phyloP scores from a whole-genome alignment of 257 asterid species.

The Przewalskia tangutica region DNA sequence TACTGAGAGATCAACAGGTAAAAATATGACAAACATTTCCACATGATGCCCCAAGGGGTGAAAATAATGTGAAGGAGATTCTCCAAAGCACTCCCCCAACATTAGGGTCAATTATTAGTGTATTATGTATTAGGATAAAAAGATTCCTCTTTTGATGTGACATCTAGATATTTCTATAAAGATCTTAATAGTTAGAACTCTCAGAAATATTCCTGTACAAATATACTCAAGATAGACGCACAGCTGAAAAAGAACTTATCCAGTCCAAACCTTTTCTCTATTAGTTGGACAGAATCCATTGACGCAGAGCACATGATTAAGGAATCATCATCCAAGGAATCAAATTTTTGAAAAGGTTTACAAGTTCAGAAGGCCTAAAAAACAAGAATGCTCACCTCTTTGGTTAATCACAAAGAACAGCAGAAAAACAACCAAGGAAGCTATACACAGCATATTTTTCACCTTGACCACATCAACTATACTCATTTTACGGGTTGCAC shows the following conservation, averaged over 20 bases:
- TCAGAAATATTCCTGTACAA: slow-evolving; percentile 19
- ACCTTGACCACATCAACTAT: background rate
- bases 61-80: slow-evolving; percentile 32
- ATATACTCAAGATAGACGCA: slow-evolving; percentile 11
- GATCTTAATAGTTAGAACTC: slow-evolving; percentile 10
- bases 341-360: background rate
- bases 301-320: background rate
- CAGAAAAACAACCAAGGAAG: background rate
- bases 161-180: slow-evolving; percentile 36
- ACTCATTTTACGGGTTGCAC: background rate
- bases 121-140: slow-evolving; percentile 20
- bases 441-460: background rate
- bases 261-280: background rate
- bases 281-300: background rate
- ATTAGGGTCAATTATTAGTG: slow-evolving; percentile 47
- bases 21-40: background rate
- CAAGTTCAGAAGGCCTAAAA: background rate
- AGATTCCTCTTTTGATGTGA: slow-evolving; percentile 55
- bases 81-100: slow-evolving; percentile 40
- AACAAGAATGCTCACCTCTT: background rate
- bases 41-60: background rate
- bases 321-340: background rate
- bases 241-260: background rate
- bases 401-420: background rate
- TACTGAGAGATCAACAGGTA: background rate